phyloP scores from a whole-genome alignment of 2,329 filamentous ascomycete genomes.

The Xylariaceae sp. region DNA sequence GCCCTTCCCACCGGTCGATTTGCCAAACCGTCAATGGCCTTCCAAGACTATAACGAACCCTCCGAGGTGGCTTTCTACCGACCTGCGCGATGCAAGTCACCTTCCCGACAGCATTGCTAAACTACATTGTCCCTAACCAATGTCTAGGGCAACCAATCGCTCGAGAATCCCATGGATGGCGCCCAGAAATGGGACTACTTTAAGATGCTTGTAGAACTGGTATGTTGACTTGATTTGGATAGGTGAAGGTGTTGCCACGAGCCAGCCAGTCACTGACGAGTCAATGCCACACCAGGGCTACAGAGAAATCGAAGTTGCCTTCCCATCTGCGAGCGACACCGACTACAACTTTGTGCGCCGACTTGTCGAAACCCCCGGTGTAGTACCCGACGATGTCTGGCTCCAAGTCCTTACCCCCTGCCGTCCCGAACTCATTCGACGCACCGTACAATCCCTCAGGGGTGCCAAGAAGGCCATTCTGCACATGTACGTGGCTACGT shows the following conservation, averaged over 20 bases:
- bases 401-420: constrained; percentile 92
- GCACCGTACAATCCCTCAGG: constrained; percentile 83
- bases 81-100: constrained; percentile 64
- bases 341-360: constrained; percentile 94
- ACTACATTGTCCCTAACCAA: no score
- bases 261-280: no score
- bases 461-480: constrained; percentile 92
- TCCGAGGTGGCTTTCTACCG: constrained; percentile 86
- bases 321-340: constrained; percentile 89
- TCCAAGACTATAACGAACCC: constrained; percentile 78
- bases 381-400: constrained; percentile 84
- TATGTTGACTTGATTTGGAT: no score
- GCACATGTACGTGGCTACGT: constrained; percentile 94
- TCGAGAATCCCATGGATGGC: constrained; percentile 91
- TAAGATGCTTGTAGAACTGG: constrained; percentile 81
- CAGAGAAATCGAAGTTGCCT: constrained; percentile 97
- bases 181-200: constrained; percentile 96
- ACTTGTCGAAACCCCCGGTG: constrained; percentile 79
- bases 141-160: constrained; percentile 73
- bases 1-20: constrained; percentile 62
- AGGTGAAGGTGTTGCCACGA: no score
- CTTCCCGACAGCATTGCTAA: no score
- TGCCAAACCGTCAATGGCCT: constrained; percentile 79
- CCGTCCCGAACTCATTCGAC: constrained; percentile 82
- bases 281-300: constrained; percentile 55